A percentile compares a stretch with the other conserved stretches of the same genome.
phyloP scores from a whole-genome alignment of 1,284 basidiomycete species.

The Rhizopogon parksii region DNA sequence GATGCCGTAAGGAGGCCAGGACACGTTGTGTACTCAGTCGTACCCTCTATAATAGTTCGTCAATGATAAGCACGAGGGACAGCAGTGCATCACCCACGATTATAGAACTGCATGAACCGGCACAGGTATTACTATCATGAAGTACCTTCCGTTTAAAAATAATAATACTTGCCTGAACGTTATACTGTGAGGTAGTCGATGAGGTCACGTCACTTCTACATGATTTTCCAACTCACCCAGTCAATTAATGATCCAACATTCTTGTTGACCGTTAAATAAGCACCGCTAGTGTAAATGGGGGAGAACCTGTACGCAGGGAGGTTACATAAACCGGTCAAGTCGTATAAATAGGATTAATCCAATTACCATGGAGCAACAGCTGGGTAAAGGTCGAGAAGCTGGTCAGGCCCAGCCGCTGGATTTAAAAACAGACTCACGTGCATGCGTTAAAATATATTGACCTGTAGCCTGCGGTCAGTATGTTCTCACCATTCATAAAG shows the following conservation, averaged over 20 bases:
- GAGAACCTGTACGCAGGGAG: conserved; percentile 13
- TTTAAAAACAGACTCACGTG: conserved; percentile 17
- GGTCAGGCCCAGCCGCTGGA: background rate
- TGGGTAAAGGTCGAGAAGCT: conserved; percentile 1
- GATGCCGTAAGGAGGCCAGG: conserved; percentile 45
- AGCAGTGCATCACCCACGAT: conserved; percentile 35
- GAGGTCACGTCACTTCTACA: background rate
- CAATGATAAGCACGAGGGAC: background rate
- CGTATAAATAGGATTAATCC: background rate
- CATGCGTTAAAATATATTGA: conserved; percentile 33
- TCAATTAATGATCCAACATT: conserved; percentile 51
- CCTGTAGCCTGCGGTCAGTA: conserved; percentile 1
- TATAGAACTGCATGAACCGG: conserved; percentile 43
- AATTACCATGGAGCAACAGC: conserved; percentile 24
- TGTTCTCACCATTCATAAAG: too few species aligned
- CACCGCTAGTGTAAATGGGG: conserved; percentile 32
- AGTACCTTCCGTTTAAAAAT: background rate
- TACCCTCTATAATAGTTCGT: conserved; percentile 37
- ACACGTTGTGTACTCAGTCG: conserved; percentile 53
- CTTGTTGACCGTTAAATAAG: conserved; percentile 49
- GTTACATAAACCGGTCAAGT: background rate
- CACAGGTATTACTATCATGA: conserved; percentile 1
- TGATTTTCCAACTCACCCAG: conserved; percentile 29
- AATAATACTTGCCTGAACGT: conserved; percentile 29
- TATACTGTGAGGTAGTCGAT: conserved; percentile 27